These are phyloP conservation scores for Termitomyces eurrhizus DNA, from an alignment of 768 basidiomycete genomes.

Conservation along the genomic window DNA sequence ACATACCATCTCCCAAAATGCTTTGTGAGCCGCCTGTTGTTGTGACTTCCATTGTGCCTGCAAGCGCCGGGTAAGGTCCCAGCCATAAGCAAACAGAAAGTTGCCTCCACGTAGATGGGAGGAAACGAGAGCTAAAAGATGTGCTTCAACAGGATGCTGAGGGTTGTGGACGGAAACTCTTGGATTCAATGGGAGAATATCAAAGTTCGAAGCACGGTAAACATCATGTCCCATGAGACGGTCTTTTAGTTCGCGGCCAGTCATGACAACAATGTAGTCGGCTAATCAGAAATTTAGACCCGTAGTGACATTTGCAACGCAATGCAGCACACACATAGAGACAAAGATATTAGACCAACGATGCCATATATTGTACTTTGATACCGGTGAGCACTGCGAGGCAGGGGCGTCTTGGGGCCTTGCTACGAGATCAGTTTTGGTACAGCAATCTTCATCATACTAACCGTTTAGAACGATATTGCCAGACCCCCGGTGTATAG, in stretches of 20 bases:
- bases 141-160: conserved; percentile 83
- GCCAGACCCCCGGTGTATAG: conserved; percentile 70
- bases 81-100: conserved; percentile 88
- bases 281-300: conserved; percentile 44
- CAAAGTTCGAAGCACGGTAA: conserved; percentile 87
- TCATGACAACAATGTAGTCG: conserved; percentile 90
- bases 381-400: conserved; percentile 53
- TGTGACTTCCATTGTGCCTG: conserved; percentile 74
- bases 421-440: conserved; percentile 6
- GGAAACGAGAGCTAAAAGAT: conserved; percentile 81
- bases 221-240: conserved; percentile 83
- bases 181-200: conserved; percentile 82
- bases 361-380: conserved; percentile 72
- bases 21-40: conserved; percentile 46
- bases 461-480: conserved; percentile 69
- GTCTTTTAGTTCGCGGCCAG: conserved; percentile 73
- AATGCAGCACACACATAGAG: conserved; percentile 46
- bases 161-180: conserved; percentile 62
- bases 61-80: conserved; percentile 83
- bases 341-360: conserved; percentile 70
- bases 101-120: conserved; percentile 77
- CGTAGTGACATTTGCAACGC: neutral
- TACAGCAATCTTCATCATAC: conserved; percentile 17
- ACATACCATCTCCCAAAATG: conserved; percentile 77
- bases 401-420: conserved; percentile 55